Evolutionary conservation across 2,329 filamentous ascomycete genomes (phyloP), one percentile per base, ranked within the genome.

Genomic region (Leptodontidium sp.): DNA sequence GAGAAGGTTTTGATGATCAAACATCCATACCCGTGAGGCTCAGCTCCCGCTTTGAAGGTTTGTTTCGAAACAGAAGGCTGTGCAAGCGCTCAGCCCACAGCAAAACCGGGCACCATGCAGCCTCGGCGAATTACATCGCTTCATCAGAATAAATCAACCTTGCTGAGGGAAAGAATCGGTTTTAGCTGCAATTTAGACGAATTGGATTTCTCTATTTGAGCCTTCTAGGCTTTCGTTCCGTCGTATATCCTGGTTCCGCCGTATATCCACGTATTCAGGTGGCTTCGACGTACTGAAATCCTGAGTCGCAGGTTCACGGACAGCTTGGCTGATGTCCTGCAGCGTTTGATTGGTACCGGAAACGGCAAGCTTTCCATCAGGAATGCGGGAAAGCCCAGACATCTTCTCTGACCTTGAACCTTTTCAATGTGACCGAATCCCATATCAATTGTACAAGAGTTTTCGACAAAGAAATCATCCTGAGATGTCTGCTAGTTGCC

Each of bases 11-110:
- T 47, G 49, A 35, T 59, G 45, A 26, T 26, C 17, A 49, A 45
- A 45, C 62, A 21, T 26, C 14, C 17, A 21, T 9, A 45, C 15
- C 29, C 24, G n/a, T 61, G 38, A 61, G 50, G 50, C 50, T 53
- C 24, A 53, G 50, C 50, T 29, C 24, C 24, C n/a, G 6, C 15
- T 32, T 29, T 53, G 24, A 53, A 53, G 24, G 12, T 29, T 53
- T 24, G 43, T 47, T 53, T 61, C 40, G 58, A 15, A 61, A 58
- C 12, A 58, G 29, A 26, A 43, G 38, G 38, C 55, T 59, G 17
- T 38, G 38, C 29, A 29, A 15, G 14, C 14, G 21, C 35, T 47
- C 58, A 61, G 43, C 38, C 58, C 38, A 61, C 14, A 2, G 14
- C 21, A 53, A 52, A 35, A 43, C 55, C 53, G 50, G 50, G 24